A percentile compares a stretch with the other conserved stretches of the same genome.
Evolutionary conservation across 495 filamentous ascomycete species (phyloP).

Genomic region (Bombardia bombarda): DNA sequence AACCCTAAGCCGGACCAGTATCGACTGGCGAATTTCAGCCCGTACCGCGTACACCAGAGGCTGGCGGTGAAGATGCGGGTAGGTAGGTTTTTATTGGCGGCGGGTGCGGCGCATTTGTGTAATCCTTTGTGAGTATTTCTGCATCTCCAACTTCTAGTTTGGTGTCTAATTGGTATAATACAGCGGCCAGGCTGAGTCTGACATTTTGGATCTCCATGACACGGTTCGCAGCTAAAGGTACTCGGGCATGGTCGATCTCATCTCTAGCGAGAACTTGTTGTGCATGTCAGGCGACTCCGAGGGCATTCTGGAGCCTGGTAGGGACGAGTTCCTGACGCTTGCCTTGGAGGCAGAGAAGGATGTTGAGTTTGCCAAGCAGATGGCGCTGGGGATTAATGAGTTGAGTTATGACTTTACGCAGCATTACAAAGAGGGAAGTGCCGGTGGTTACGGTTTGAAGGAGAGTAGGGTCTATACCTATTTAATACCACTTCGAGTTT

Average conservation of each 20-base stretch:
- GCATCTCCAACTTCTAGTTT: not conserved
- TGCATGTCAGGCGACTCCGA: conserved; percentile 23
- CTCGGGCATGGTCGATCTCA: conserved; percentile 44
- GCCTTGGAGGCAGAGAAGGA: conserved; percentile 24
- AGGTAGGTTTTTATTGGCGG: conserved; percentile 45
- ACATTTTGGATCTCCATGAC: conserved; percentile 47
- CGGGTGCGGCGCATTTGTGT: conserved; percentile 50
- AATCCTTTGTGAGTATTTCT: conserved; percentile 30
- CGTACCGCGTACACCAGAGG: conserved; percentile 16
- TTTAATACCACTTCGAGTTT: no score
- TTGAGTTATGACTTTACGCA: conserved; percentile 32
- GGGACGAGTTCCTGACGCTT: conserved; percentile 28
- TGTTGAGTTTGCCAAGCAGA: conserved; percentile 12
- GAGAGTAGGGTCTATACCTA: no score
- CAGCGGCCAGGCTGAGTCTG: conserved; percentile 38
- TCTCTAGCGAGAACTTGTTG: conserved; percentile 43
- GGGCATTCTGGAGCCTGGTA: conserved; percentile 9
- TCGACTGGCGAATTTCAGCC: conserved; percentile 22
- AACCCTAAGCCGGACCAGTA: conserved; percentile 42
- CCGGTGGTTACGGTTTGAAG: no score
- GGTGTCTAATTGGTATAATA: not conserved
- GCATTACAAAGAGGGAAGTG: conserved; percentile 23
- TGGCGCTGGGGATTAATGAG: conserved; percentile 18
- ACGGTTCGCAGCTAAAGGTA: conserved; percentile 47
- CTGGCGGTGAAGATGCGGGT: conserved; percentile 46